These are phyloP conservation scores for Hymenoscyphus albidus DNA, from an alignment of 2,329 filamentous ascomycete species.

Conservation along the genomic window DNA sequence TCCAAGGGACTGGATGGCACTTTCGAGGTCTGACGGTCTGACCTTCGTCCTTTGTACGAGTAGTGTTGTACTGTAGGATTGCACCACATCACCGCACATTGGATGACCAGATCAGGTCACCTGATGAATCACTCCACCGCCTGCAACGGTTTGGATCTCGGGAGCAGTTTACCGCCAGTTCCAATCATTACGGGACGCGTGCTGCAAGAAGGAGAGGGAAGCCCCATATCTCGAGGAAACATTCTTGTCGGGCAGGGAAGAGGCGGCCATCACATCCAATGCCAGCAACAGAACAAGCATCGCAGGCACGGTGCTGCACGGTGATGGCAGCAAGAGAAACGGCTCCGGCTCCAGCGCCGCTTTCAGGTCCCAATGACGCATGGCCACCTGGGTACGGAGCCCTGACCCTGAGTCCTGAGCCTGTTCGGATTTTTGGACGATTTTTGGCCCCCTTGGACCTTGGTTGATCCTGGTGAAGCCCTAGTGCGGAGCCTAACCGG, in stretches of 20 bases:
- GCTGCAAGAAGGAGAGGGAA: background rate
- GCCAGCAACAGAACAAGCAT: background rate
- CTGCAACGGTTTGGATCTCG: background rate
- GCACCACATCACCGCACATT: background rate
- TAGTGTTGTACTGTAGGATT: background rate
- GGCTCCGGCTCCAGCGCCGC: background rate
- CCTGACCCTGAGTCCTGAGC: background rate
- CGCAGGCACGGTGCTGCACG: too few relatives aligned
- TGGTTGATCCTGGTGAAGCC: background rate
- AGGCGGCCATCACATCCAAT: background rate
- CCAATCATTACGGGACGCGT: background rate
- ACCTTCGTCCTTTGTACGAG: too few relatives aligned
- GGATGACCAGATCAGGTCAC: background rate
- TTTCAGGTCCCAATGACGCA: constrained; percentile 22
- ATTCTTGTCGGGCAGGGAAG: background rate
- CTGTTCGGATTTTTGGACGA: too few relatives aligned
- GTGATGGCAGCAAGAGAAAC: constrained; percentile 9
- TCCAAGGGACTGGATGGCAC: background rate
- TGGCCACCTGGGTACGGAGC: background rate
- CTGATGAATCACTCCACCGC: constrained; percentile 1
- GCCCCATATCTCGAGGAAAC: background rate
- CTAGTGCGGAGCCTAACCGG: constrained; percentile 7
- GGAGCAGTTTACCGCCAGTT: background rate
- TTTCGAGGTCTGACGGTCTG: background rate
- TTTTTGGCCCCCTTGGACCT: background rate